phyloP scores from a whole-genome alignment of 768 basidiomycete species.

The Lentinula guzmanii region DNA sequence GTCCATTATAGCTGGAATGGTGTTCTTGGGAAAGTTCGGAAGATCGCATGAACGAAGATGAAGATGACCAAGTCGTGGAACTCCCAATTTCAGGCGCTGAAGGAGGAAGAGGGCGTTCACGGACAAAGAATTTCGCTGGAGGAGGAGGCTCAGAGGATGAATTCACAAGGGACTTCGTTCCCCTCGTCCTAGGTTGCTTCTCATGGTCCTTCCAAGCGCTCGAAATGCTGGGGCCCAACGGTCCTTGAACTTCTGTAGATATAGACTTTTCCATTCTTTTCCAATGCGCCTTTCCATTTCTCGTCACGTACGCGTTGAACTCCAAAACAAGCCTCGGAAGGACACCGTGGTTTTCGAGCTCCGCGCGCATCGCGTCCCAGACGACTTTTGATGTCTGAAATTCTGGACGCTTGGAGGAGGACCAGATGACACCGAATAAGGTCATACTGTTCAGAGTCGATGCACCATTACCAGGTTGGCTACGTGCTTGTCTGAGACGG shows the following conservation, averaged over 20 bases:
- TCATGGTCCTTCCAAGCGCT: background rate
- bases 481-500: background rate
- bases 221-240: background rate
- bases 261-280: background rate
- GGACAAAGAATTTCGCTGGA: background rate
- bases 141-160: background rate
- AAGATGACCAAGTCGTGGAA: too few relatives aligned
- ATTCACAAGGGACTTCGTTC: background rate
- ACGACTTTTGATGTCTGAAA: background rate
- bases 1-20: too few relatives aligned
- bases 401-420: background rate
- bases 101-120: background rate
- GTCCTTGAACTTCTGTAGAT: background rate
- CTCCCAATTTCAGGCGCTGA: background rate
- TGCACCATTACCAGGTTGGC: background rate
- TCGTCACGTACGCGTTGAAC: background rate
- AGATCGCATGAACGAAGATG: too few relatives aligned
- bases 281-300: background rate
- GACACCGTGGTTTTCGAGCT: background rate
- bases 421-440: background rate
- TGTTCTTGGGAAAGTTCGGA: too few relatives aligned
- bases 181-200: background rate
- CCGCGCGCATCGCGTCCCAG: background rate
- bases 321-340: background rate
- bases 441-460: background rate